Evolutionary conservation across 2,329 filamentous ascomycete genomes (phyloP).

Genomic region (Aspergillus versicolor): DNA sequence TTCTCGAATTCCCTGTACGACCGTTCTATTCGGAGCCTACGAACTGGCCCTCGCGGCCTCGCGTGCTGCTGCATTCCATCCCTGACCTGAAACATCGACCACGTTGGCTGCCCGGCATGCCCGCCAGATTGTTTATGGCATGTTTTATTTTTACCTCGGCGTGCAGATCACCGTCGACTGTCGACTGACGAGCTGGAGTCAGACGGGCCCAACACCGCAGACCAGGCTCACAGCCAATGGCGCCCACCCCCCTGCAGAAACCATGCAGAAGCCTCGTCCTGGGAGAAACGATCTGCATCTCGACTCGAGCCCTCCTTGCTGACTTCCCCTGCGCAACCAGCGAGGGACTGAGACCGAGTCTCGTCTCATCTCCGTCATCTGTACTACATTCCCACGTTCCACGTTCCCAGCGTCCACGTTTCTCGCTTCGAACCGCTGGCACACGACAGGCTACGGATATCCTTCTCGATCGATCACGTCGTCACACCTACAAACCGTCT

Average conservation of each 20-base stretch:
- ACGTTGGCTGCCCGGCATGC: not conserved
- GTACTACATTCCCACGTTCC: not conserved
- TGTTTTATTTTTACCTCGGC: not conserved
- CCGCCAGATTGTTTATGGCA: not conserved
- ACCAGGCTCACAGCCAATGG: too few relatives aligned
- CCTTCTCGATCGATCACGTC: too few relatives aligned
- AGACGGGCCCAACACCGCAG: too few relatives aligned
- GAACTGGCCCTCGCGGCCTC: not conserved
- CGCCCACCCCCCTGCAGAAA: not conserved
- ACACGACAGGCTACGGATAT: too few relatives aligned
- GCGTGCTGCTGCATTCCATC: not conserved
- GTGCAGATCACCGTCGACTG: too few relatives aligned
- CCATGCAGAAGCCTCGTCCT: not conserved
- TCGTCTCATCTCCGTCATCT: not conserved
- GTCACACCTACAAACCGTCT: too few relatives aligned
- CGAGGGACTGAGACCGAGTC: too few relatives aligned
- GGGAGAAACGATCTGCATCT: not conserved
- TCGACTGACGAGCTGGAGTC: too few relatives aligned
- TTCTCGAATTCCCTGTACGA: not conserved
- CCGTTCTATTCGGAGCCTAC: too few relatives aligned
- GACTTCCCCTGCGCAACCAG: not conserved
- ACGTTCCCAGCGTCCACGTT: too few relatives aligned
- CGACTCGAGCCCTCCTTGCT: not conserved
- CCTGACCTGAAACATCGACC: not conserved
- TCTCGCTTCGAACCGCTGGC: too few relatives aligned